These are phyloP conservation scores for Mortierella antarctica DNA, from an alignment of 192 early-diverging fungal species.

Conservation along the genomic window DNA sequence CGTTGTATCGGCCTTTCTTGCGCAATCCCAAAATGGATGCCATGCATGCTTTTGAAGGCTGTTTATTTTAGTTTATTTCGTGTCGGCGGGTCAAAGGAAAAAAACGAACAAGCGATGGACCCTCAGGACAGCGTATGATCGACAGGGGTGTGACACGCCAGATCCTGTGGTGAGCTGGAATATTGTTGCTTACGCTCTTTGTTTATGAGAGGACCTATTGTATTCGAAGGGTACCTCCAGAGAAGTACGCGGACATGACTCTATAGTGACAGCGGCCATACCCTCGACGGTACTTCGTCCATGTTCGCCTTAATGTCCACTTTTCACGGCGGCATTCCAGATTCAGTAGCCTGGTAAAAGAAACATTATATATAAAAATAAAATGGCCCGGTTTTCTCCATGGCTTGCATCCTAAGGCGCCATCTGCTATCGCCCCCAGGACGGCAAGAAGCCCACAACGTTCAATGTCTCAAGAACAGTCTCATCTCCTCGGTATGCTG, in stretches of 20 bases:
- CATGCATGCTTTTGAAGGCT: not conserved
- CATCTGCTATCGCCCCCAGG: too few relatives aligned
- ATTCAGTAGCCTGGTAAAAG: slow-evolving; percentile 8
- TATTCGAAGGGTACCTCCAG: not conserved
- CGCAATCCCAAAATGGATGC: not conserved
- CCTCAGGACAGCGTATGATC: not conserved
- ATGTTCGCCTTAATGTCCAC: not conserved
- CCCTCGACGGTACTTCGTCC: not conserved
- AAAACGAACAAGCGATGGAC: not conserved
- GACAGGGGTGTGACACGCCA: not conserved
- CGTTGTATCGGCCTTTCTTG: not conserved
- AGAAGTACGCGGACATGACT: slow-evolving; percentile 16
- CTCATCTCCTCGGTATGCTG: too few relatives aligned
- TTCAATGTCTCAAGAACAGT: too few relatives aligned
- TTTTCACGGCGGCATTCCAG: slow-evolving; percentile 21
- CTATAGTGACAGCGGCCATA: slow-evolving; percentile 2
- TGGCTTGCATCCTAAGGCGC: not conserved
- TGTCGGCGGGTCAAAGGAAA: slow-evolving; percentile 1
- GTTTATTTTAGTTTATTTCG: not conserved
- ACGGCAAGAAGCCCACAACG: too few relatives aligned
- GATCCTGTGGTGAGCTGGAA: not conserved
- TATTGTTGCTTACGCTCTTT: not conserved
- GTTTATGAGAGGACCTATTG: not conserved
- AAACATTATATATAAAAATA: not conserved
- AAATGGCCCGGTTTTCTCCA: slow-evolving; percentile 11